Conservation (phyloP, 164 flowering plant genomes). For the Liriodendron chinense region DNA sequence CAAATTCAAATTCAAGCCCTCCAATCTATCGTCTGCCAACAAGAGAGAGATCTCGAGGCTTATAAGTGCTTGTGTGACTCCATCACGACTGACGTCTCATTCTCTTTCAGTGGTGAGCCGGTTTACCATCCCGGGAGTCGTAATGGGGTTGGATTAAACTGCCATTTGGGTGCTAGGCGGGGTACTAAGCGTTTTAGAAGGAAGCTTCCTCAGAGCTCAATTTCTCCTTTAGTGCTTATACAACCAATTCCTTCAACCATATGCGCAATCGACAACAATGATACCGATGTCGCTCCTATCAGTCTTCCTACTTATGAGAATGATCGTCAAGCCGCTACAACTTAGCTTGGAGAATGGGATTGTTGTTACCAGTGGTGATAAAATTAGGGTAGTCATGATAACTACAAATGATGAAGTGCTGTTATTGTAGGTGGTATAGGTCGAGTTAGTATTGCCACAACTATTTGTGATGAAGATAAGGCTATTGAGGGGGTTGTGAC, state of each 20-base stretch:
- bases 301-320: neutral
- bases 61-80: neutral
- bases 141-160: neutral
- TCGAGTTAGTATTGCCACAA: neutral
- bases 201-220: neutral
- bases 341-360: neutral
- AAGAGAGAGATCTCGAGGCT: slow-evolving; percentile 2
- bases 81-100: neutral
- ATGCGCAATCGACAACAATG: neutral
- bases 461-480: neutral
- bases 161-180: neutral
- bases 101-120: neutral
- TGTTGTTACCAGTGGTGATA: neutral
- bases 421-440: neutral
- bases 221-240: neutral
- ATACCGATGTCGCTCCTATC: neutral
- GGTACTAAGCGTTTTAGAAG: neutral
- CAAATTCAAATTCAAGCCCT: slow-evolving; percentile 1
- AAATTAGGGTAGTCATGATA: neutral
- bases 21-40: neutral
- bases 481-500: neutral
- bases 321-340: neutral
- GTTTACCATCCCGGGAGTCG: neutral
- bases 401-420: neutral
- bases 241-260: neutral